Percentiles rank a stretch among this genome's conserved stretches.
These are phyloP conservation scores for Suhomyces vadensis DNA, from an alignment of 805 yeast species.

Conservation along the genomic window DNA sequence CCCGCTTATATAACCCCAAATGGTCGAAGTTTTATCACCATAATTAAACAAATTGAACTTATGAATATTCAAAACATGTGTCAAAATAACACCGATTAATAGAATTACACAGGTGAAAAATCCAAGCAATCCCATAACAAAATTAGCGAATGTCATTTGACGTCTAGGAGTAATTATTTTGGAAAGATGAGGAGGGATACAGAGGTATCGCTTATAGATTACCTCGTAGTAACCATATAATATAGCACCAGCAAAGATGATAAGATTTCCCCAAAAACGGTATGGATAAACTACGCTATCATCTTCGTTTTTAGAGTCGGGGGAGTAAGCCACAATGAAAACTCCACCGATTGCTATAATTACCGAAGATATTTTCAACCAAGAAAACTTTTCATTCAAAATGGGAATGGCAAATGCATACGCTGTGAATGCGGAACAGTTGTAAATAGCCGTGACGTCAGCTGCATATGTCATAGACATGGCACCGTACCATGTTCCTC, in stretches of 20 bases:
- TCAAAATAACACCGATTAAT: slow-evolving; percentile 48
- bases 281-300: slow-evolving; percentile 49
- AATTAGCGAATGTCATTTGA: slow-evolving; percentile 80
- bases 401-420: slow-evolving; percentile 80
- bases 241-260: slow-evolving; percentile 73
- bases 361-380: slow-evolving; percentile 67
- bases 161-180: slow-evolving; percentile 52
- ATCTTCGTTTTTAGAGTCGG: slow-evolving; percentile 15
- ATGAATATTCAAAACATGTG: slow-evolving; percentile 57
- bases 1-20: slow-evolving; percentile 48
- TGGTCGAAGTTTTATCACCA: slow-evolving; percentile 35
- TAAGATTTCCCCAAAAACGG: slow-evolving; percentile 65
- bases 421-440: slow-evolving; percentile 87
- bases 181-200: slow-evolving; percentile 63
- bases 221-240: slow-evolving; percentile 84
- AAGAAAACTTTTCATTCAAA: slow-evolving; percentile 62
- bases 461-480: slow-evolving; percentile 78
- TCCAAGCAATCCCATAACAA: slow-evolving; percentile 70
- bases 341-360: slow-evolving; percentile 73
- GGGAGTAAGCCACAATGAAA: slow-evolving; percentile 72
- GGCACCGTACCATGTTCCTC: slow-evolving; percentile 83
- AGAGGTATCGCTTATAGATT: slow-evolving; percentile 68
- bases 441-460: slow-evolving; percentile 87
- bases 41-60: slow-evolving; percentile 54
- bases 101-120: slow-evolving; percentile 51